These are phyloP conservation scores for Pyricularia sp. DNA, from an alignment of 2,329 filamentous ascomycete genomes.

Conservation along the genomic window DNA sequence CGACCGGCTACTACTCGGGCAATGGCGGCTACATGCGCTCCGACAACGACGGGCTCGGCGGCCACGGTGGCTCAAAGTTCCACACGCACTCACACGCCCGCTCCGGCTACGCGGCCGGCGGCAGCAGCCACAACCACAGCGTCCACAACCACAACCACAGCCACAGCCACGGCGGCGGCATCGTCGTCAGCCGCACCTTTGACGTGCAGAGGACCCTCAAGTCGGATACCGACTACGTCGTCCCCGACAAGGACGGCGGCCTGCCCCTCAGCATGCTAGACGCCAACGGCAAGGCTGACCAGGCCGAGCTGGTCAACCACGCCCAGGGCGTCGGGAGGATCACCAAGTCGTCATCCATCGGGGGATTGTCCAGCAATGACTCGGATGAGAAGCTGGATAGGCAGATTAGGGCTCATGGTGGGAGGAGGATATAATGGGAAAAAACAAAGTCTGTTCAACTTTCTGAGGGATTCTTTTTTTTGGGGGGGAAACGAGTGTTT, in stretches of 20 bases:
- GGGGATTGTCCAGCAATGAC: background rate
- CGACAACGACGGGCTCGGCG: background rate
- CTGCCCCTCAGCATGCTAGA: background rate
- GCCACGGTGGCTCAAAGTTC: background rate
- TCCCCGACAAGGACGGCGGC: background rate
- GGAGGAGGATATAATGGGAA: background rate
- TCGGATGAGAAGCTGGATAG: background rate
- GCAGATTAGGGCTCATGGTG: background rate
- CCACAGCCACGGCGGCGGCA: background rate
- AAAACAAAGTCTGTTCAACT: no score
- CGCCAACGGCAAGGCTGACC: background rate
- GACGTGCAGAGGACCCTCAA: background rate
- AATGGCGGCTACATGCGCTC: background rate
- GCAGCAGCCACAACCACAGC: background rate
- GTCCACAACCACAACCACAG: background rate
- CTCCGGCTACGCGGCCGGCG: background rate
- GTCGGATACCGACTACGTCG: background rate
- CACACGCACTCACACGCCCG: background rate
- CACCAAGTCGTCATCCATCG: background rate
- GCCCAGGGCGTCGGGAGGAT: background rate
- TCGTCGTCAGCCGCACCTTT: conserved; percentile 1
- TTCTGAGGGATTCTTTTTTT: no score
- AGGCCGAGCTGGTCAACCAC: background rate
- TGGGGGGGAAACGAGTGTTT: no score
- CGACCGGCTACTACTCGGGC: background rate